Conservation (phyloP, 1,139 yeast species). For the Blastobotrys apis region DNA sequence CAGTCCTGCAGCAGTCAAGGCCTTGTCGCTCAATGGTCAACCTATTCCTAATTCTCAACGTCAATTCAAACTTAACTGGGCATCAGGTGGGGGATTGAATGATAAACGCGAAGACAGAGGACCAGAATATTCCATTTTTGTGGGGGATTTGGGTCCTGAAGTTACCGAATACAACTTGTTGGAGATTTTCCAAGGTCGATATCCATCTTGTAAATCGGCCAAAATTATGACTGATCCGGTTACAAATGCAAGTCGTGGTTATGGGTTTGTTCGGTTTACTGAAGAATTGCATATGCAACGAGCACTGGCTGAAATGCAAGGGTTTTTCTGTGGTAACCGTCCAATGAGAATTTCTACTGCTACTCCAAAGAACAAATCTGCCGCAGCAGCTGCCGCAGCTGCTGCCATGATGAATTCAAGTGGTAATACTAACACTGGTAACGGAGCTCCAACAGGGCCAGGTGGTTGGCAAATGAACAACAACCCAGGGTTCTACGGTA, state of each 20-base stretch:
- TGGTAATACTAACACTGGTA: not conserved
- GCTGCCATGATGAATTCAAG: slow-evolving; percentile 10
- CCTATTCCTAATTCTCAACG: slow-evolving; percentile 60
- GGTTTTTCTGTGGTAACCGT: slow-evolving; percentile 65
- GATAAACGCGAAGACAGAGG: slow-evolving; percentile 36
- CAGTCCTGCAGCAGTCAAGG: slow-evolving; percentile 64
- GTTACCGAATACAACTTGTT: slow-evolving; percentile 69
- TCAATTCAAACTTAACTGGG: slow-evolving; percentile 77
- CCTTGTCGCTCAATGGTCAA: slow-evolving; percentile 61
- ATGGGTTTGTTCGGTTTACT: slow-evolving; percentile 85
- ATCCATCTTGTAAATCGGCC: slow-evolving; percentile 74
- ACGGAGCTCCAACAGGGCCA: slow-evolving; percentile 13
- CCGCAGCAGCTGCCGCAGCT: slow-evolving; percentile 20
- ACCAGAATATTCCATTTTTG: slow-evolving; percentile 71
- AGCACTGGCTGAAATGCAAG: slow-evolving; percentile 81
- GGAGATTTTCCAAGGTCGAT: slow-evolving; percentile 65
- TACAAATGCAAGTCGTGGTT: slow-evolving; percentile 75
- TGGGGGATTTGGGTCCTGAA: slow-evolving; percentile 77
- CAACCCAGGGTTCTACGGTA: slow-evolving; percentile 31
- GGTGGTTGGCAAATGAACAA: slow-evolving; percentile 4
- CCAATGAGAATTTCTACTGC: slow-evolving; percentile 75
- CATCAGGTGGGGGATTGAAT: slow-evolving; percentile 61
- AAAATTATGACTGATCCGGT: slow-evolving; percentile 81
- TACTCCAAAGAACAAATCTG: slow-evolving; percentile 54
- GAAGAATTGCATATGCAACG: slow-evolving; percentile 67